Percentiles rank a stretch among this genome's conserved stretches.
These are phyloP conservation scores for Aspergillus persii DNA, from an alignment of 2,329 filamentous ascomycete genomes.

Conservation along the genomic window DNA sequence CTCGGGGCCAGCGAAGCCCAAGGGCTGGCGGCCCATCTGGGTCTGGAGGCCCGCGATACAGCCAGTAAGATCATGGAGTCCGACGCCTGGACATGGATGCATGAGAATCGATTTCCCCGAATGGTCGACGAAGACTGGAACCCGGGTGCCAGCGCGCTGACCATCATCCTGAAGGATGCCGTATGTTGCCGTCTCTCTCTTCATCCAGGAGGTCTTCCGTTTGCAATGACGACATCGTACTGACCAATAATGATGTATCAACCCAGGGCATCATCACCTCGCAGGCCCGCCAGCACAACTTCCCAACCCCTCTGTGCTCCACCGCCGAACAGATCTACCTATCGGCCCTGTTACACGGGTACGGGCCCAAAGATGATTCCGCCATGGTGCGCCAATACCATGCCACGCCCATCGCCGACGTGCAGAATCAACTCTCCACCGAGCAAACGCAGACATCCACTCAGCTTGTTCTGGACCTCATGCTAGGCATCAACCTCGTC, in stretches of 20 bases:
- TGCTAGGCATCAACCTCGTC: conserved; percentile 49
- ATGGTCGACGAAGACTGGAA: conserved; percentile 54
- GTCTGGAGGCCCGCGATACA: conserved; percentile 49
- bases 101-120: conserved; percentile 57
- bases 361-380: conserved; percentile 54
- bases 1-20: conserved; percentile 59
- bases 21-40: conserved; percentile 58
- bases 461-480: conserved; percentile 44
- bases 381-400: conserved; percentile 56
- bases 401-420: conserved; percentile 40
- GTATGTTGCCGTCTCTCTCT: conserved; percentile 24
- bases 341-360: conserved; percentile 58
- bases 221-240: not conserved
- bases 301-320: conserved; percentile 60
- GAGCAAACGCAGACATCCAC: conserved; percentile 35
- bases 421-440: conserved; percentile 24
- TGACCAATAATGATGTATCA: not conserved
- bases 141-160: conserved; percentile 58
- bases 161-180: conserved; percentile 61
- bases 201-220: not conserved
- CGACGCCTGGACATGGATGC: conserved; percentile 60
- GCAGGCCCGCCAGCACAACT: conserved; percentile 57
- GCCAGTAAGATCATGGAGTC: conserved; percentile 47
- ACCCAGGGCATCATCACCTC: conserved; percentile 63
- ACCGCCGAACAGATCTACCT: conserved; percentile 66